Conservation (phyloP, 2,329 filamentous ascomycete species). For the Penicillium nordicum region DNA sequence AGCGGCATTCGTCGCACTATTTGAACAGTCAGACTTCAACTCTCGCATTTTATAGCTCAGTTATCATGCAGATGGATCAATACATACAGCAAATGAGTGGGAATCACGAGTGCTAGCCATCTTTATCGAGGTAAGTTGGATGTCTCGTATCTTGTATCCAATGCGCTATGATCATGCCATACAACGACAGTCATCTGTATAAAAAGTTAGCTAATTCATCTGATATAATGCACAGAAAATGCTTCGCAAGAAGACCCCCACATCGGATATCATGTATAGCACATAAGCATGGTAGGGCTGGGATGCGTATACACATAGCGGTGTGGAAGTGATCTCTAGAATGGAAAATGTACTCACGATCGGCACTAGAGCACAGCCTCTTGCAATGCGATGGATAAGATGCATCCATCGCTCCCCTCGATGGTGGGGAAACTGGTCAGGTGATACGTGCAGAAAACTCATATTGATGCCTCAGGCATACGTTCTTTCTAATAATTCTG, state of each 20-base stretch:
- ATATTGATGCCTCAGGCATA: conserved; percentile 23
- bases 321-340: background rate
- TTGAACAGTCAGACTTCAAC: background rate
- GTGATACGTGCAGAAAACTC: conserved; percentile 28
- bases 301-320: background rate
- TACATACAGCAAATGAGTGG: conserved; percentile 41
- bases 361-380: conserved; percentile 26
- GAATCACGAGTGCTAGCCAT: conserved; percentile 42
- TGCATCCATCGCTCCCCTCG: conserved; percentile 24
- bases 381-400: conserved; percentile 22
- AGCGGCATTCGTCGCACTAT: conserved; percentile 42
- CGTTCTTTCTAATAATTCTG: background rate
- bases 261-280: conserved; percentile 3
- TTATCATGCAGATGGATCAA: background rate
- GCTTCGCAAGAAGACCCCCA: background rate
- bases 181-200: conserved; percentile 32
- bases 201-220: conserved; percentile 19
- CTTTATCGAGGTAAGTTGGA: conserved; percentile 26
- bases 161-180: conserved; percentile 32
- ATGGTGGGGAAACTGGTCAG: conserved; percentile 29
- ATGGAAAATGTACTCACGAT: conserved; percentile 30
- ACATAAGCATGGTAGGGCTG: background rate
- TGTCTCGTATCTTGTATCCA: conserved; percentile 23
- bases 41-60: conserved; percentile 3
- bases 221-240: background rate